Percentiles rank a stretch among this genome's conserved stretches.
These are phyloP conservation scores for Colletotrichum tropicale DNA, from an alignment of 2,329 filamentous ascomycete genomes.

Conservation along the genomic window DNA sequence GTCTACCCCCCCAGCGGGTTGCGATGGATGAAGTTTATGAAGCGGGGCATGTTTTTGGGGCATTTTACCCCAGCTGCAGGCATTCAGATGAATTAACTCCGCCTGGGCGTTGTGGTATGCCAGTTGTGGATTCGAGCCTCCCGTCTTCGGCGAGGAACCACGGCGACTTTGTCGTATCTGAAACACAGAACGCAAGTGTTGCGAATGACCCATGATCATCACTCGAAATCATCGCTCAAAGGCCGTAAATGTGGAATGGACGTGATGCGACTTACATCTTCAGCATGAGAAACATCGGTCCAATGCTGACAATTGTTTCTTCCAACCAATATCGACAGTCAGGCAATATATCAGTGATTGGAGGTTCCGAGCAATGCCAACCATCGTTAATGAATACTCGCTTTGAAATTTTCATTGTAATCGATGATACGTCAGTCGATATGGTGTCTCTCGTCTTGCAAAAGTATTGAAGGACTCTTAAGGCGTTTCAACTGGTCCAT, in stretches of 20 bases:
- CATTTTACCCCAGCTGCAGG: not conserved
- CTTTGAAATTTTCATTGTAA: not conserved
- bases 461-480: not conserved
- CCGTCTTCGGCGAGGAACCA: not conserved
- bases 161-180: not conserved
- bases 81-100: accelerated
- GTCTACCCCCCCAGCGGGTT: not conserved
- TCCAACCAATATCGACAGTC: not conserved
- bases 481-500: not conserved
- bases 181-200: not conserved
- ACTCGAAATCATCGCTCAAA: not conserved
- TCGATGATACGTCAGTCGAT: not conserved
- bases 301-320: accelerated
- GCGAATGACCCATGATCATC: not conserved
- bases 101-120: not conserved
- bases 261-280: not conserved
- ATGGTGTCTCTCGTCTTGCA: not conserved
- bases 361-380: not conserved
- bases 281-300: not conserved
- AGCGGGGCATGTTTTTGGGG: accelerated
- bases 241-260: not conserved
- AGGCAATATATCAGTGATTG: accelerated
- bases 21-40: not conserved
- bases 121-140: not conserved
- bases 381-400: accelerated